phyloP scores from a whole-genome alignment of 1,284 basidiomycete species.

The Cutaneotrichosporon mucoides region DNA sequence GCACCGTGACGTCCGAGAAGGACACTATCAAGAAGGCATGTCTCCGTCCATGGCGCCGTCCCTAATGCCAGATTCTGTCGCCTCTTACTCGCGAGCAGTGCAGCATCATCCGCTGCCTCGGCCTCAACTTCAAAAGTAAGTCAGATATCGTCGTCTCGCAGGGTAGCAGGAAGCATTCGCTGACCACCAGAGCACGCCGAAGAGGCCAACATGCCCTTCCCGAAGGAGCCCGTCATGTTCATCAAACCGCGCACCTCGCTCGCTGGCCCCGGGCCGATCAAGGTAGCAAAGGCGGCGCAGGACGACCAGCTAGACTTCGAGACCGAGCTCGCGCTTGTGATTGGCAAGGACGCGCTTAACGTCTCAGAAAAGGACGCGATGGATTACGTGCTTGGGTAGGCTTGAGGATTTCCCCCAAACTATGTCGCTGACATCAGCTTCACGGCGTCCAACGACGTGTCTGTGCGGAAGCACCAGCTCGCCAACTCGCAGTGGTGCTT shows the following conservation, averaged over 20 bases:
- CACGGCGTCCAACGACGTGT: constrained; percentile 55
- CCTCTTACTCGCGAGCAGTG: constrained; percentile 37
- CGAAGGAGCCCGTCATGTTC: constrained; percentile 39
- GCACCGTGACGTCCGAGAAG: constrained; percentile 4
- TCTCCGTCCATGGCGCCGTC: background rate
- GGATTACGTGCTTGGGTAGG: constrained; percentile 49
- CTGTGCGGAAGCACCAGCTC: constrained; percentile 36
- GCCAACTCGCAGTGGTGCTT: constrained; percentile 37
- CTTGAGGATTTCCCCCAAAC: constrained; percentile 59
- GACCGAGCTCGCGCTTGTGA: constrained; percentile 53
- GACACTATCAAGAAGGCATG: constrained; percentile 7
- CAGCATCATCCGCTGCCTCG: constrained; percentile 44
- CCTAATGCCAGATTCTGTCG: constrained; percentile 3
- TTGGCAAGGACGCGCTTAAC: constrained; percentile 52
- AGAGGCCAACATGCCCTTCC: constrained; percentile 36
- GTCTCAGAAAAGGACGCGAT: constrained; percentile 52
- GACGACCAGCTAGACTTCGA: constrained; percentile 53
- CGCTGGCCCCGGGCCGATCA: constrained; percentile 47
- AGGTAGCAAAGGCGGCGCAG: constrained; percentile 49
- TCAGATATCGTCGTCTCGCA: background rate
- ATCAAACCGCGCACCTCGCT: constrained; percentile 52
- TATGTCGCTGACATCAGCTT: constrained; percentile 58
- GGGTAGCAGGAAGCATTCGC: too few species aligned
- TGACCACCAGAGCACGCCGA: constrained; percentile 26
- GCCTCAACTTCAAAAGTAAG: constrained; percentile 39